These are phyloP conservation scores for Leishmania major DNA, from an alignment of 208 protist genomes.

Conservation along the genomic window DNA sequence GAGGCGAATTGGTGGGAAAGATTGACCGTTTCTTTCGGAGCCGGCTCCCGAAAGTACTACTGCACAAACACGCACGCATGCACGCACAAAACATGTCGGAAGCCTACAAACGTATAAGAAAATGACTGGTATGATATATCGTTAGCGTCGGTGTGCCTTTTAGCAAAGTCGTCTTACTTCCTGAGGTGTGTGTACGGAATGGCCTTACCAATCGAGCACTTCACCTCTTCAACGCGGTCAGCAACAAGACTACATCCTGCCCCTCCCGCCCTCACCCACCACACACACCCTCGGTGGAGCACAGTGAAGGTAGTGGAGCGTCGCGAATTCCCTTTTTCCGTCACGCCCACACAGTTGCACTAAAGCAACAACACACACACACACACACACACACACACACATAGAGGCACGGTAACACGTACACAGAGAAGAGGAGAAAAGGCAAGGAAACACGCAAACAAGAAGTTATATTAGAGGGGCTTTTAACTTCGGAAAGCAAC, in stretches of 20 bases:
- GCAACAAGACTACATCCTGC: too few species aligned
- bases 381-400: not conserved
- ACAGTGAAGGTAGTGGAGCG: not conserved
- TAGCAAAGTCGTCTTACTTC: not conserved
- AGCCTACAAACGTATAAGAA: constrained; percentile 6
- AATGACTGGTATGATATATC: not conserved
- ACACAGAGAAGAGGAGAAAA: constrained; percentile 5
- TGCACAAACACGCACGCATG: not conserved
- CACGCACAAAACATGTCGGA: constrained; percentile 13
- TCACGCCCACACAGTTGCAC: not conserved
- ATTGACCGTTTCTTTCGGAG: not conserved
- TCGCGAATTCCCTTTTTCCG: not conserved
- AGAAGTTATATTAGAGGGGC: not conserved
- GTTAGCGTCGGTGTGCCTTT: not conserved
- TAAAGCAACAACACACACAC: not conserved
- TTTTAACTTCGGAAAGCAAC: constrained; percentile 4
- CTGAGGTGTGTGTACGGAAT: not conserved
- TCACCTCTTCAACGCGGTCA: not conserved
- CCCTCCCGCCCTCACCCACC: not conserved
- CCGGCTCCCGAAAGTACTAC: not conserved
- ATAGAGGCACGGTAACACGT: not conserved
- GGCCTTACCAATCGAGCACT: not conserved
- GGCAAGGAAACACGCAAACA: not conserved
- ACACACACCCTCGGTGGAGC: not conserved
- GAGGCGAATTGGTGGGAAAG: not conserved